phyloP scores from a whole-genome alignment of 2,329 filamentous ascomycete species.

The Aspergillus brunneoviolaceus region DNA sequence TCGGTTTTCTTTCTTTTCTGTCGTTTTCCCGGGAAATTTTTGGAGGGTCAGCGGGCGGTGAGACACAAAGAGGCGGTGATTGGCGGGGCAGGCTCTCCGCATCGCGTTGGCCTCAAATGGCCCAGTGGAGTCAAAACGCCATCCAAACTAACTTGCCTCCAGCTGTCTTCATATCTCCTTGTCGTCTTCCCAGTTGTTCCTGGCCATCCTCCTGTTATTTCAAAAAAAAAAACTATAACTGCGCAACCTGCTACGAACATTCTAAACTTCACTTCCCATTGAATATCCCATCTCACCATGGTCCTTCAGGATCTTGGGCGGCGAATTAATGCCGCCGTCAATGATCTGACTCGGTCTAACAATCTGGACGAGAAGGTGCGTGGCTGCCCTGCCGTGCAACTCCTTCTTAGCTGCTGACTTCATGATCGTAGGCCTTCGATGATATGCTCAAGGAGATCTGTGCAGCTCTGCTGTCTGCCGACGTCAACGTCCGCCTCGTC shows the following conservation, averaged over 20 bases:
- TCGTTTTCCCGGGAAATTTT: constrained; percentile 29
- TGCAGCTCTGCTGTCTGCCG: constrained; percentile 89
- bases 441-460: constrained; percentile 98
- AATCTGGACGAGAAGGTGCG: constrained; percentile 93
- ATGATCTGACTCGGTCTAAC: constrained; percentile 84
- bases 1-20: constrained; percentile 4
- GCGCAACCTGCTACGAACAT: neutral
- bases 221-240: neutral
- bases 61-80: constrained; percentile 30
- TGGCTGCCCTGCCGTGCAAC: constrained; percentile 1
- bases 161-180: constrained; percentile 22
- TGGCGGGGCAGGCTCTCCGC: constrained; percentile 31
- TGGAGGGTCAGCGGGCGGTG: constrained; percentile 28
- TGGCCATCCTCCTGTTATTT: neutral
- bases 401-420: neutral
- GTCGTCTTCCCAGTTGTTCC: constrained; percentile 16
- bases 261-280: neutral
- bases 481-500: constrained; percentile 95
- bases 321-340: constrained; percentile 96
- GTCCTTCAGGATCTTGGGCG: constrained; percentile 98
- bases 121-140: constrained; percentile 6
- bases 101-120: constrained; percentile 15
- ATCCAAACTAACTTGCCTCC: neutral
- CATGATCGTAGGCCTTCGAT: constrained; percentile 73
- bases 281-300: constrained; percentile 55